Evolutionary conservation across 1,139 yeast genomes (phyloP), one percentile per base, ranked within the genome.

Genomic region (Candida sojae): DNA sequence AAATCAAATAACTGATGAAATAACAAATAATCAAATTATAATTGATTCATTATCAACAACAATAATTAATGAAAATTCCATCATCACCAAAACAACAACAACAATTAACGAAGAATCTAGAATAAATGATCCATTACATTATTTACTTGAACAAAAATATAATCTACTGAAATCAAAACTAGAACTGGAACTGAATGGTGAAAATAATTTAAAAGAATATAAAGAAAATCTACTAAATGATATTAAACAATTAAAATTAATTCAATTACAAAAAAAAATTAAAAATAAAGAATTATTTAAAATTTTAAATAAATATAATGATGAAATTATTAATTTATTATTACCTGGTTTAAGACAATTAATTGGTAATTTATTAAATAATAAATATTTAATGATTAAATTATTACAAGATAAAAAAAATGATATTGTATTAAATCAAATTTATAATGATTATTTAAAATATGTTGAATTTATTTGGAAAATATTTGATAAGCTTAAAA

Each of bases 311-410:
- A 62, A 63, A 13, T 73, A 71, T 53, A 74, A 72, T 46, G 43
- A 47, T 23, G 63, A 69, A 21, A 59, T 72, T 1, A 46, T 60
- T 6, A 56, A 51, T 26, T 57, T 57, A 10, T 53, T 73, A n/a
- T 44, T 72, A 6, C 79, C 78, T 0, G 50, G 54, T 10, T 56
- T 74, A 26, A 50, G 74, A 8, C 42, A 47, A 12, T 69, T 39
- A 10, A 42, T 43, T 26, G 35, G 39, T 29, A 45, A 48, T 13
- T 49, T 46, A 23, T 45, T 45, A 23, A 29, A 51, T 31, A 49
- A 52, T 4, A 44, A 23, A 13, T 13, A 28, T 29, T 23, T 6
- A 5, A 3, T 38, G 25, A 17, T 28, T 28, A 6, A 5, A 5
- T n/a, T 7, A 13, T n/a, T 38, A 12, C 3, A 13, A 7, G 12